Conservation (phyloP, 352 stramenopile genomes). For the Phytophthora foliorum region DNA sequence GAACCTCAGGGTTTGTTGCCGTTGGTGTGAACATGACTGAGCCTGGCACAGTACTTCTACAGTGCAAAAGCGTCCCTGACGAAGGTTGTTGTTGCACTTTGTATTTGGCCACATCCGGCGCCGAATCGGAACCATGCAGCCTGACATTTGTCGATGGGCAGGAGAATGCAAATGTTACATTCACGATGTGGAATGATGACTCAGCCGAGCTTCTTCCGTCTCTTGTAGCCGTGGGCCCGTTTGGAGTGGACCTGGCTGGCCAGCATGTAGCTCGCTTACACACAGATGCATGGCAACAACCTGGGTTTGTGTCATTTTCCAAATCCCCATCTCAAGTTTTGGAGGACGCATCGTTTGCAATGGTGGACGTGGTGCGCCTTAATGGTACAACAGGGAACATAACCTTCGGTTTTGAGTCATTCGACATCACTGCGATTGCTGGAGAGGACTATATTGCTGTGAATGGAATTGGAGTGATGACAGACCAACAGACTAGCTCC, state of each 20-base stretch:
- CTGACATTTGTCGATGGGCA: constrained; percentile 62
- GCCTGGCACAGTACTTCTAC: constrained; percentile 39
- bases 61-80: constrained; percentile 34
- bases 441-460: constrained; percentile 50
- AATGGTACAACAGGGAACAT: constrained; percentile 58
- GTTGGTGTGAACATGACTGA: constrained; percentile 45
- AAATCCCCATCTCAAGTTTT: constrained; percentile 27
- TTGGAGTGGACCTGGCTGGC: constrained; percentile 23
- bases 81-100: constrained; percentile 50
- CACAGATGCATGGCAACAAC: constrained; percentile 32
- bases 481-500: constrained; percentile 44
- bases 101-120: constrained; percentile 27
- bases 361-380: constrained; percentile 55
- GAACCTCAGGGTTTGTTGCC: constrained; percentile 40
- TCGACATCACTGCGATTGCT: constrained; percentile 46
- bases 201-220: constrained; percentile 34
- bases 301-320: constrained; percentile 51
- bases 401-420: constrained; percentile 55
- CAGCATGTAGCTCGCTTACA: constrained; percentile 43
- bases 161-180: constrained; percentile 37
- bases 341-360: constrained; percentile 50
- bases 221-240: constrained; percentile 22
- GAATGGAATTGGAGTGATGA: constrained; percentile 33
- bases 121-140: constrained; percentile 18
- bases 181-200: constrained; percentile 53